Evolutionary conservation across 169 alveolate genomes (phyloP).

Genomic region (Plasmodium cynomolgi): DNA sequence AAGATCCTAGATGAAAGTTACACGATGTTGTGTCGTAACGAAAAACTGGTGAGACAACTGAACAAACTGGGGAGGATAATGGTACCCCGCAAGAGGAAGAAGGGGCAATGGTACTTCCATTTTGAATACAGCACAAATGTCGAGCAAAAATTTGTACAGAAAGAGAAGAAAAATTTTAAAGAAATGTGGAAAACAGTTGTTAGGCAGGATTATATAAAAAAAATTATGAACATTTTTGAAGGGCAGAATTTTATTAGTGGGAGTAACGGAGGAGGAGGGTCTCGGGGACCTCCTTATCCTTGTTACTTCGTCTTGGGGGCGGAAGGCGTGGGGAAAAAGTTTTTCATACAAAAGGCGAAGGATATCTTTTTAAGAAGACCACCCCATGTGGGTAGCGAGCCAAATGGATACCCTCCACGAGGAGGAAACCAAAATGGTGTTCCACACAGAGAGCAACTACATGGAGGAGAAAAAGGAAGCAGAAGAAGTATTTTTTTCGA

Average conservation of each 20-base stretch:
- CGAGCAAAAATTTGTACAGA: not conserved
- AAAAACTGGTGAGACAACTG: not conserved
- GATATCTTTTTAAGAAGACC: constrained; percentile 3
- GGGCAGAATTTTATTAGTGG: not conserved
- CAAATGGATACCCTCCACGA: not conserved
- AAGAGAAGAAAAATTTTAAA: constrained; percentile 1
- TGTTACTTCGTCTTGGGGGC: constrained; percentile 51
- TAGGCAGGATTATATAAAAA: constrained; percentile 28
- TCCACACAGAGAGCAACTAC: not conserved
- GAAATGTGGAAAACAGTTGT: constrained; percentile 29
- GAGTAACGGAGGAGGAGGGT: not conserved
- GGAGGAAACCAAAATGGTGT: not conserved
- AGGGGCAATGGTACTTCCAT: not conserved
- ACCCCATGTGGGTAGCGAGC: not conserved
- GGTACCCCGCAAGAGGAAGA: not conserved
- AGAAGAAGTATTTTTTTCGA: constrained; percentile 25
- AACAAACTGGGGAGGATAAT: not conserved
- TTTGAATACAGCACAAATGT: constrained; percentile 6
- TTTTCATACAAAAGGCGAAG: constrained; percentile 34
- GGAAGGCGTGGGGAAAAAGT: constrained; percentile 56
- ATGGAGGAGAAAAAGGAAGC: not conserved
- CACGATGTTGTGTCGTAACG: not conserved
- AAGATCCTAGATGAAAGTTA: not conserved
- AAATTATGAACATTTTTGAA: constrained; percentile 34
- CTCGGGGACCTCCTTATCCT: not conserved